Base-by-base conservation (phyloP, 805 yeast genomes). In the Barnettozyma siamensis region DNA sequence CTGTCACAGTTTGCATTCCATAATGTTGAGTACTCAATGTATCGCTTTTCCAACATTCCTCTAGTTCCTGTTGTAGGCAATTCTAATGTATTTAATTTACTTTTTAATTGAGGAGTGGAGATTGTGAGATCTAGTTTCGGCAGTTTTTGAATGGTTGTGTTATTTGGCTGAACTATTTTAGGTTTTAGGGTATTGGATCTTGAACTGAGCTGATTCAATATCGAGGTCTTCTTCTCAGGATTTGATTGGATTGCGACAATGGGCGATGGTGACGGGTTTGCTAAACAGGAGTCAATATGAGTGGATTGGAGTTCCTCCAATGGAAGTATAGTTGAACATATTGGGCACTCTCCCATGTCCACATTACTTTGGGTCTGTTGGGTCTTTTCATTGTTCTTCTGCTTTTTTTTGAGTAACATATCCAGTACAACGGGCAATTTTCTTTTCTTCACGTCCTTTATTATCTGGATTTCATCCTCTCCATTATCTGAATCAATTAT, bases 1-100 rank as follows among this genome's bases (percentile, higher is more conserved):
- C 88, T 73, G 55, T 88, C 96, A 33, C 80, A 71, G 54, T 88
- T 88, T 11, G 95, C 80, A 55, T 89, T 89, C 78, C 81, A 83
- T 10, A 88, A 55, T 26, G 80, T 76, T 42, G 83, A 77, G 65
- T 79, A 89, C 49, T 88, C 91, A 46, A 77, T 80, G 55, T 84
- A 84, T 31, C 98, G 63, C 16, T 73, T 62, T 45, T 85, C 89
- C 50, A 88, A 54, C 47, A 76, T 80, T 13, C 62, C 63, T 45
- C 86, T 67, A 1, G 81, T 61, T 0, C 97, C 98, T 9, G 57
- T 59, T 0, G 77, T 67, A 0, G 88, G 74, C 7, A 89, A 59
- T 12, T 76, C 75, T 18, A 76, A 57, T 7, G 72, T 67, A 2
- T 67, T 38, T 13, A 89, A 63, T 54, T 78, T 79, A 35, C 75